Evolutionary conservation across 805 yeast genomes (phyloP), one percentile per base, ranked within the genome.

Genomic region (Jamesozyma hellenica): DNA sequence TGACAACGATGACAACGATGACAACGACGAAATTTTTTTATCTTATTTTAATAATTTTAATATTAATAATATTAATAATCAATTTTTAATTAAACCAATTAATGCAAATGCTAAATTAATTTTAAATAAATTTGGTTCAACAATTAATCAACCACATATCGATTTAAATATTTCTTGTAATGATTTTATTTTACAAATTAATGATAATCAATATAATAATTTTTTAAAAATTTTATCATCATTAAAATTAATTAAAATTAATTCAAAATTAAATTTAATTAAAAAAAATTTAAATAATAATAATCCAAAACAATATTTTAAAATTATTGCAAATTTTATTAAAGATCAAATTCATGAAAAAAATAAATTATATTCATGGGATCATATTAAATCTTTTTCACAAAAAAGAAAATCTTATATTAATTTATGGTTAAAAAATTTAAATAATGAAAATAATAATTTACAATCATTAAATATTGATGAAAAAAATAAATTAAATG

Each of bases 321-420:
- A 65, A 44, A 92, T 84, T 57, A 82, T 92, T 6, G 90, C 84
- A 1, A 61, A 71, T n/a, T 78, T 84, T 16, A 83, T 92, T 2
- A 61, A 75, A 33, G 68, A 76, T 42, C 95, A 87, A 54, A 79
- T 92, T 30, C 95, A 83, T 51, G 92, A 85, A 43, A 75, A 72
- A 51, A 77, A 83, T 55, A 72, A 77, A 49, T 75, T 74, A 51
- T 84, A 95, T 94, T 77, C 86, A 28, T 94, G 98, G 98, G 92
- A 72, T 3, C 74, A 74, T 52, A 75, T 90, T 49, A 72, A 74
- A 35, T 70, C 68, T 36, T 71, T 94, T 52, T 66, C 94, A 46
- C 83, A 83, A 44, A 78, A 82, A 54, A 67, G 96, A 51, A 73
- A 70, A 38, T 61, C 66, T 1, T 92, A 92, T 58, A 70, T 82